Evolutionary conservation across 192 early-diverging fungal species (phyloP).

Genomic region (Cetraspora pellucida): DNA sequence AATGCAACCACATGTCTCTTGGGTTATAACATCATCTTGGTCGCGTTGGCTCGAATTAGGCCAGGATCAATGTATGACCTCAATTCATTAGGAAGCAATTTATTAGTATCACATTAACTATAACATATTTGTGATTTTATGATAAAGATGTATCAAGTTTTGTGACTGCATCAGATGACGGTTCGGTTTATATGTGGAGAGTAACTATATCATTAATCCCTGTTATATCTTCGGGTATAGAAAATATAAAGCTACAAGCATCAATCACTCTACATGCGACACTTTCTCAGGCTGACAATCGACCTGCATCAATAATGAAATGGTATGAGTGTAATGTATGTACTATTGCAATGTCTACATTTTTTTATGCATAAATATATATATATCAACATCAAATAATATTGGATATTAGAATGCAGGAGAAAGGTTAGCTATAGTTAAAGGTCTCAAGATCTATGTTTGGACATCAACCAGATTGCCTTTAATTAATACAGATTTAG

Average conservation of each 20-base stretch:
- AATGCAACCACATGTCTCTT: constrained; percentile 19
- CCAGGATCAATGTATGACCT: constrained; percentile 6
- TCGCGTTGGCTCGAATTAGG: constrained; percentile 8
- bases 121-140: not conserved
- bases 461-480: not conserved
- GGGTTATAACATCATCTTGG: constrained; percentile 17
- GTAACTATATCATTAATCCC: not conserved
- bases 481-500: not conserved
- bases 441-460: constrained; percentile 22
- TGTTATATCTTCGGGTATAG: not conserved
- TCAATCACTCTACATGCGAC: not conserved
- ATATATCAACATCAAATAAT: not conserved
- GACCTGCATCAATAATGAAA: constrained; percentile 13
- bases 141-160: constrained; percentile 10
- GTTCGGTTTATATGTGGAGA: constrained; percentile 23
- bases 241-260: not conserved
- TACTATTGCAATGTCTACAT: not conserved
- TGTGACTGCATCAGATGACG: constrained; percentile 25
- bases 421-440: constrained; percentile 7
- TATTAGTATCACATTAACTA: not conserved
- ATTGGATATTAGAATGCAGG: not conserved
- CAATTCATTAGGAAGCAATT: not conserved
- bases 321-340: constrained; percentile 7
- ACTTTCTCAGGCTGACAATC: not conserved
- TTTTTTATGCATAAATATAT: too few relatives aligned